Conservation (phyloP, 1,139 yeast species). For the Yamadazyma spencermartinsiae region DNA sequence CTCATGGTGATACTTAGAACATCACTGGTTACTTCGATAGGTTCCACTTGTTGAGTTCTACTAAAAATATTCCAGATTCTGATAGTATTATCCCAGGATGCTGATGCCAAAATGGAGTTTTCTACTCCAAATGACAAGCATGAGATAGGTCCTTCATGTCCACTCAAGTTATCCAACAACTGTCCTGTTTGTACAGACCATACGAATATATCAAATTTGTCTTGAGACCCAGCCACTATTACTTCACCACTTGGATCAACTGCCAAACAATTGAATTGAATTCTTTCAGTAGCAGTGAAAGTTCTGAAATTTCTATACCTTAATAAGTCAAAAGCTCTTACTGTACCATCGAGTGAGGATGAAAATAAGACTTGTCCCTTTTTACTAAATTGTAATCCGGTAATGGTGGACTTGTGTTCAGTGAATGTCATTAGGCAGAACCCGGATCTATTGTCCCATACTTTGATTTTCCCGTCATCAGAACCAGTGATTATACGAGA, state of each 20-base stretch:
- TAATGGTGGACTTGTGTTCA: conserved; percentile 88
- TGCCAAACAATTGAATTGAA: conserved; percentile 86
- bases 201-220: conserved; percentile 84
- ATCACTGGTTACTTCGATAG: conserved; percentile 81
- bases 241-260: conserved; percentile 98
- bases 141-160: conserved; percentile 96
- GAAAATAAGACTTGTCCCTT: conserved; percentile 89
- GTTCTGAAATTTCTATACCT: conserved; percentile 93
- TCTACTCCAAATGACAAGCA: conserved; percentile 84
- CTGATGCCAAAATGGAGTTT: conserved; percentile 77
- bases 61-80: conserved; percentile 92
- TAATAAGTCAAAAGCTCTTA: conserved; percentile 93
- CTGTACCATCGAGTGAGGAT: conserved; percentile 92
- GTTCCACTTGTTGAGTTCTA: conserved; percentile 84
- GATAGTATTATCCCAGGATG: conserved; percentile 96
- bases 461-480: conserved; percentile 94
- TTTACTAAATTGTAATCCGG: conserved; percentile 82
- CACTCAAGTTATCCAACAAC: conserved; percentile 79
- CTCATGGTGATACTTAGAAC: conserved; percentile 83
- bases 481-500: conserved; percentile 89
- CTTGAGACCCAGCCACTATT: conserved; percentile 92
- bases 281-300: conserved; percentile 85
- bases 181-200: conserved; percentile 99
- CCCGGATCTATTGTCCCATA: conserved; percentile 94
- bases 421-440: conserved; percentile 89